Evolutionary conservation across 2,329 filamentous ascomycete species (phyloP), one percentile per base, ranked within the genome.

Genomic region (Orbilia brochopaga): DNA sequence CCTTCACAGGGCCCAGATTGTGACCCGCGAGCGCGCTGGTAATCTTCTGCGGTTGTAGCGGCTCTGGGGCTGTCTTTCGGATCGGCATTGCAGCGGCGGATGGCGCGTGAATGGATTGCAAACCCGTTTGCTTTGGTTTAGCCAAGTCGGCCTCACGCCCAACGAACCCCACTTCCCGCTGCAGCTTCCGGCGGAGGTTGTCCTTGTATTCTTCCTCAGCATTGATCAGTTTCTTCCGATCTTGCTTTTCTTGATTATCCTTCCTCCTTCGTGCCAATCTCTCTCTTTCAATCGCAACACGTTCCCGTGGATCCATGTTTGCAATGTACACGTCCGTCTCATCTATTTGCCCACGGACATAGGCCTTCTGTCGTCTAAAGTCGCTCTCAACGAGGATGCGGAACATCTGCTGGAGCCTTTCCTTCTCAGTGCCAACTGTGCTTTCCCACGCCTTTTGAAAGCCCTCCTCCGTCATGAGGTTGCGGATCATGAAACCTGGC

Each of bases 321-420:
- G 23, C 15, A 17, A 51, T 13, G 37, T 50, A 64, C 1, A 7
- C 50, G 11, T 53, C 13, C 5, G 30, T 15, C 50, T 51, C 51
- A n/a, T 56, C 40, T 7, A 55, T 64, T 40, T 42, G 3, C 4
- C 60, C 52, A 6, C 32, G 32, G 1, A 64, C 30, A 27, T 55
- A 64, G 27, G 23, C 60, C n/a, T 64, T 50, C 13, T 56, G 51
- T 2, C 32, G 51, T n/a, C 56, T 21, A 21, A 17, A 24, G 17
- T 40, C 60, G 2, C 19, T 7, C 15, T 56, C 21, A 7, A 37
- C 10, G 24, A 64, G 50, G 15, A 37, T 30, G 30, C 55, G 8
- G 27, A 56, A 64, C 60, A 64, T 64, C 15, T 42, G 52, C 13
- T 64, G 35, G 7, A 64, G 19, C 2, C 60, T 15, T 17, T 64